Base-by-base conservation (phyloP, 371 early-diverging fungal species). In the Mucor lusitanicus region DNA sequence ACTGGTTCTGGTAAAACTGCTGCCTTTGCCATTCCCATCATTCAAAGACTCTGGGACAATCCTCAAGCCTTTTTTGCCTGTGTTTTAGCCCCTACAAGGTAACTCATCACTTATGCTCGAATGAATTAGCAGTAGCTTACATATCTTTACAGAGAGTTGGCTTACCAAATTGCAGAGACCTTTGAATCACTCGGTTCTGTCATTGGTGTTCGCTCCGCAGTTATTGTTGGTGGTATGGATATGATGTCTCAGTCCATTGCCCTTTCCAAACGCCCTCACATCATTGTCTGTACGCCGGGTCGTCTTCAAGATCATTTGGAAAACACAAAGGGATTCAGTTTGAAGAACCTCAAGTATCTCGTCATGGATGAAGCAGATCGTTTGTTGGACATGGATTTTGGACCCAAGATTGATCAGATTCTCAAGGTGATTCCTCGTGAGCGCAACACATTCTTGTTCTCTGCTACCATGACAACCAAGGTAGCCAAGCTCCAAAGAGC, bases 331-430 rank as follows among this genome's bases (percentile, higher is more conserved):
- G 96, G 96, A 39, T 96, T 96, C 75, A 93, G 85, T 53, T 78
- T 98, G 75, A 87, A 90, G 57, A 87, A 85, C 21, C 77, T 99
- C 23, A 95, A 97, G 78, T 97, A 93, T 71, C 76, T 99, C 73
- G 93, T 99, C 15, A 89, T 99, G 88, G 99, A 99, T 69, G 99
- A 99, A 86, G 99, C 99, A 6, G 99, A 99, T 88, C 94, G 96
- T 60, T 84, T 98, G 58, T 83, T 98, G 72, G 97, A 97, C 70
- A 90, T 97, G 89, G 99, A 97, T 77, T 99, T 99, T 79, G 98
- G 96, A 54, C 94, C 95, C 40, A 94, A 95, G 69, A 97, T 99
- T 72, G 97, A 97, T 72, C 92, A 94, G 69, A 95, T 99, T 58
- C 81, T 98, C 35, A 91, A 92, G 61, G 94, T 91, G n/a, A 91